Evolutionary conservation across 192 early-diverging fungal species (phyloP).

Genomic region (Fimicolochytrium jonesii): DNA sequence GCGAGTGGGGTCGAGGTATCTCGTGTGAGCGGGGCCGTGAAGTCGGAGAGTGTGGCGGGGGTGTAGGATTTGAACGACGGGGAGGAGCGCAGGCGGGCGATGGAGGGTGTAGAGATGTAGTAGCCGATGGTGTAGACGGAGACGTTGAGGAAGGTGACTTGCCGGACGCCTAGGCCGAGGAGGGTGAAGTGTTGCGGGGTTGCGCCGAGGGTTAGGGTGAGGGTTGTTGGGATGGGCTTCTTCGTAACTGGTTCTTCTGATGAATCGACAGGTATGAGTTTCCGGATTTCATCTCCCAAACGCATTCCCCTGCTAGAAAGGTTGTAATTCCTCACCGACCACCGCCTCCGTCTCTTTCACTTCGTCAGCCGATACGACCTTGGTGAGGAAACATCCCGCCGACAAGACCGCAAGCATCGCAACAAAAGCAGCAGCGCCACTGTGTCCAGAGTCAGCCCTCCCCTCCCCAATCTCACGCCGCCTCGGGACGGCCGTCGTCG

Average conservation of each 20-base stretch:
- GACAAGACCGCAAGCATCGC: neutral
- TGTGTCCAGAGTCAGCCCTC: no score
- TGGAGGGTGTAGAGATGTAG: slow-evolving; percentile 13
- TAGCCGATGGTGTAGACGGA: slow-evolving; percentile 32
- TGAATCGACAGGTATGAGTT: neutral
- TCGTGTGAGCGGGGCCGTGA: neutral
- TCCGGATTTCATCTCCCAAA: neutral
- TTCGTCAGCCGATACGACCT: neutral
- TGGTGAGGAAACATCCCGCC: neutral
- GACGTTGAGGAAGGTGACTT: slow-evolving; percentile 37
- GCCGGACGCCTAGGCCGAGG: slow-evolving; percentile 36
- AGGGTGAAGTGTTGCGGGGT: slow-evolving; percentile 15
- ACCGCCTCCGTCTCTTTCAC: neutral
- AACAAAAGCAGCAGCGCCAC: neutral
- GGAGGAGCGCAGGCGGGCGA: neutral
- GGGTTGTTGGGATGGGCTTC: neutral
- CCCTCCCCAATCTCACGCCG: no score
- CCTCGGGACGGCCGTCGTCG: no score
- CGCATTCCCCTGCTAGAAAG: neutral
- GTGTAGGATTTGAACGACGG: neutral
- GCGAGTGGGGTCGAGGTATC: neutral
- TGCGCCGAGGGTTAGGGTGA: neutral
- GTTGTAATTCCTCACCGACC: neutral
- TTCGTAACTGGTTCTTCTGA: slow-evolving; percentile 7
- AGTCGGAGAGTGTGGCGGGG: neutral